A percentile compares a stretch with the other conserved stretches of the same genome.
phyloP scores from a whole-genome alignment of 768 basidiomycete species.

The Suillus alpinus region DNA sequence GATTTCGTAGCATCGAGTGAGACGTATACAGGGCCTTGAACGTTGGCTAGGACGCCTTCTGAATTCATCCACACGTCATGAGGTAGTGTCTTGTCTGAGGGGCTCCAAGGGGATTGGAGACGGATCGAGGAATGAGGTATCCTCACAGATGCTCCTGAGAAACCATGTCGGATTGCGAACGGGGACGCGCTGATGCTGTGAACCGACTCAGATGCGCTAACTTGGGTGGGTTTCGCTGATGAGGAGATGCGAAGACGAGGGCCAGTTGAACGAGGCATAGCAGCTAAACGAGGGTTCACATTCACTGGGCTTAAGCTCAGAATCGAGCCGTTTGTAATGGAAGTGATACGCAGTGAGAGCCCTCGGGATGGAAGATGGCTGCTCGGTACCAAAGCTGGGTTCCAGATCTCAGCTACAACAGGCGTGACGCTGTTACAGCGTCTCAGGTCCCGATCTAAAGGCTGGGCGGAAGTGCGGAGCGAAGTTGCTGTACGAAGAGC shows the following conservation, averaged over 20 bases:
- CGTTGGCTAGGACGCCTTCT: constrained; percentile 17
- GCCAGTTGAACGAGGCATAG: background rate
- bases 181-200: background rate
- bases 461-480: background rate
- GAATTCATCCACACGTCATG: constrained; percentile 23
- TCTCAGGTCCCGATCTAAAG: background rate
- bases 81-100: constrained; percentile 9
- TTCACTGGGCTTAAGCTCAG: background rate
- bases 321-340: background rate
- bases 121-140: constrained; percentile 1
- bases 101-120: constrained; percentile 32
- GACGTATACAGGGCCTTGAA: constrained; percentile 11
- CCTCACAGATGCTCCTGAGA: constrained; percentile 9
- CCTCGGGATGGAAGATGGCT: background rate
- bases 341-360: background rate
- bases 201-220: background rate
- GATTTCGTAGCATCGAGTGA: background rate
- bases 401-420: background rate
- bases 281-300: background rate
- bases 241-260: background rate
- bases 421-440: background rate
- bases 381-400: background rate
- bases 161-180: constrained; percentile 8
- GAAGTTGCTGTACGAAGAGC: background rate
- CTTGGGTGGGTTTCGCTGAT: background rate